These are phyloP conservation scores for Podaxis sp. DNA, from an alignment of 768 basidiomycete species.

Conservation along the genomic window DNA sequence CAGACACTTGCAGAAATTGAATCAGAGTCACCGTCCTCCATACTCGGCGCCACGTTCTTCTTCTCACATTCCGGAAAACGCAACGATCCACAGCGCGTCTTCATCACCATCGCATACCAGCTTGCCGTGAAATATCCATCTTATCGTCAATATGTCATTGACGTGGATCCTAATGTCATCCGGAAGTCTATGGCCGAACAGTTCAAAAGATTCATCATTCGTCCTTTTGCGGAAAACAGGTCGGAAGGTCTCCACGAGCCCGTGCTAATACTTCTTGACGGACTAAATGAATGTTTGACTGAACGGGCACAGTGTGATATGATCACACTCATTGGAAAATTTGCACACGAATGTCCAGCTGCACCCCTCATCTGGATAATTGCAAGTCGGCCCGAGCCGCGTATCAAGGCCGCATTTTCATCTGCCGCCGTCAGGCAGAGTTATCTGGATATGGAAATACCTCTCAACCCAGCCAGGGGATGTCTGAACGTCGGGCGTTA, in stretches of 20 bases:
- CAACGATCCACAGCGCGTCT: constrained; percentile 5
- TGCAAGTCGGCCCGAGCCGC: constrained; percentile 21
- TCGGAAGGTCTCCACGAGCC: background rate
- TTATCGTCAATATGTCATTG: constrained; percentile 1
- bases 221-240: constrained; percentile 6
- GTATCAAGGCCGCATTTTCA: constrained; percentile 15
- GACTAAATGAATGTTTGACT: constrained; percentile 21
- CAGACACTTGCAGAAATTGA: background rate
- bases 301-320: constrained; percentile 12
- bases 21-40: background rate
- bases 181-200: constrained; percentile 10
- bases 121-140: constrained; percentile 11
- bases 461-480: constrained; percentile 9
- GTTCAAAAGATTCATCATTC: constrained; percentile 11
- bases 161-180: constrained; percentile 4
- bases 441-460: background rate
- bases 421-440: background rate
- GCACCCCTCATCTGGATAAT: constrained; percentile 21
- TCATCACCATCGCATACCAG: constrained; percentile 21
- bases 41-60: constrained; percentile 19
- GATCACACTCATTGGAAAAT: constrained; percentile 7
- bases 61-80: constrained; percentile 13
- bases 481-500: constrained; percentile 15
- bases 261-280: constrained; percentile 18
- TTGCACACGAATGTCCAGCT: background rate